Base-by-base conservation (phyloP, 169 alveolate genomes). In the Eimeria necatrix region DNA sequence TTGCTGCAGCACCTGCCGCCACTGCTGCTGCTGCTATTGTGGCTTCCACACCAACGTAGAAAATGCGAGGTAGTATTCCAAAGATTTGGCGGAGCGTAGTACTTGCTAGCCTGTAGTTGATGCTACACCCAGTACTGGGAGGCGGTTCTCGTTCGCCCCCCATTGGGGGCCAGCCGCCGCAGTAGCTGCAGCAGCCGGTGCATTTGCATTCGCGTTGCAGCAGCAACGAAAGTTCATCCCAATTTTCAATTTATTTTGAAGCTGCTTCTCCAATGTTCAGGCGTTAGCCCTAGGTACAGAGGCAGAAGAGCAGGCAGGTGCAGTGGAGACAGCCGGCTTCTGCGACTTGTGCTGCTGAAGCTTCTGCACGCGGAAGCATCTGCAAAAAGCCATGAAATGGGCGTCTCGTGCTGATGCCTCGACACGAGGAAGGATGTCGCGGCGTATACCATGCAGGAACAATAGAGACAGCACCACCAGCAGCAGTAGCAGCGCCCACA, bases 81-180 rank as follows among this genome's bases (percentile, higher is more conserved):
- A 20, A 7, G 5, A 64, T 14, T 64, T 14, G 22, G 4, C 22
- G 22, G 22, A 64, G 26, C 22, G 7, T 20, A 64, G 22, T 22
- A 20, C 10, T 32, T 1, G 74, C 74, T 20, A 18, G 26, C 3
- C 4, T 64, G 22, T 10, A 10, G 18, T 10, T 32, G 22, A 18
- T 20, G 24, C 26, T 20, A 64, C 41, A 22, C 74, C 74, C 24
- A 0, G 18, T 20, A 22, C 74, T 64, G 41, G 41, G 74, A 6
- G 74, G 26, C 74, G 74, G 74, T 20, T 64, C 74, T 32, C 74
- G 22, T 32, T 32, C 18, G 74, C 74, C 74, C 74, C 74, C 8
- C 18, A 32, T 18, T 14, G 83, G 20, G 68, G 22, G 20, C 22
- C 51, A 22, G 56, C 51, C 9, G 83, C 83, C 4, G 83, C 83